Base-by-base conservation (phyloP, 495 filamentous ascomycete genomes). In the Hapsidospora chrysogenum region DNA sequence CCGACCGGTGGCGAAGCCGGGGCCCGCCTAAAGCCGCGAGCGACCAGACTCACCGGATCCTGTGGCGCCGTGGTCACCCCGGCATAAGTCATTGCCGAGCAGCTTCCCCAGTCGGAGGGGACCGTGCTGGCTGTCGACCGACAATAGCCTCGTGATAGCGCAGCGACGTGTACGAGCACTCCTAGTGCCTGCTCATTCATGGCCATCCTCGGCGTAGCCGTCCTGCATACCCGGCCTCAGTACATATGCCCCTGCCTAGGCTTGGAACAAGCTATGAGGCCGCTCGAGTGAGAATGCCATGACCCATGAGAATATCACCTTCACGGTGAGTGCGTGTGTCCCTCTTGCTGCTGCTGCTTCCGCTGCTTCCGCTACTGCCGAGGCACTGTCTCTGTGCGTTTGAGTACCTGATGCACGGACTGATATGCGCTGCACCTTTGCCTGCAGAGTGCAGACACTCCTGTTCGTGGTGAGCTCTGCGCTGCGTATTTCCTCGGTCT, bases 241-340 rank as follows among this genome's bases (percentile, higher is more conserved):
- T 0, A 68, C 57, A 28, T 56, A 63, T 41, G 68, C n/a, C n/a
- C n/a, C n/a, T n/a, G 53, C 2, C 63, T 85, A 41, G 78, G 74
- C 3, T 61, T 54, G 41, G 58, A 65, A 2, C 49, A 48, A 11
- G 65, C 70, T 33, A 14, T 68, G 11, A 63, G 75, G 41, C 52
- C 78, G 3, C 53, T 42, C 21, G 54, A 49, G 3, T 86, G 79
- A n/a, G 80, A 84, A 80, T 42, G 49, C 63, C 17, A 60, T 80
- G 56, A 68, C 72, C 2, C 82, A 76, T 74, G 80, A 80, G 9
- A 84, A 85, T 44, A 61, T 86, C 30, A 76, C 68, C 0, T 53
- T 63, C 16, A 83, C 78, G 3, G 65, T 70, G 31, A 53, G 57
- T 45, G 20, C n/a, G n/a, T n/a, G n/a, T n/a, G n/a, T n/a, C n/a